phyloP scores from a whole-genome alignment of 140 eudicot species.

The Senecio squalidus region DNA sequence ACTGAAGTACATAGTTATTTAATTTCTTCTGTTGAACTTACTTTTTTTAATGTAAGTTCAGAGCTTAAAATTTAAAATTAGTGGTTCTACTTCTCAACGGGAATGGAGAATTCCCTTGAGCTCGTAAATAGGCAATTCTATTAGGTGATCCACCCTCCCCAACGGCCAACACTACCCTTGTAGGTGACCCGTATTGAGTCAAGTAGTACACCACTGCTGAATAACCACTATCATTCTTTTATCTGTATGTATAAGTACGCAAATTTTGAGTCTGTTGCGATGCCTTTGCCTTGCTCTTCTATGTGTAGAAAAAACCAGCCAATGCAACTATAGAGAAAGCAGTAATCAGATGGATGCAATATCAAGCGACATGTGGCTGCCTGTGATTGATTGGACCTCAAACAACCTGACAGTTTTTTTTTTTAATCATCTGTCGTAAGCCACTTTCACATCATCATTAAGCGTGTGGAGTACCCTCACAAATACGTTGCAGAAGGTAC shows the following conservation, averaged over 20 bases:
- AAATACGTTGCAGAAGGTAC: slow-evolving; percentile 49
- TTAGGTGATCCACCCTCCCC: no score
- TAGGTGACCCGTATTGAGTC: no score
- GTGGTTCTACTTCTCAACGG: no score
- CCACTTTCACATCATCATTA: slow-evolving; percentile 21
- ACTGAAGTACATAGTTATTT: neutral
- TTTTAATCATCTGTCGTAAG: slow-evolving; percentile 50
- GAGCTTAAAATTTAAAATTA: no score
- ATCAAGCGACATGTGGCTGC: slow-evolving; percentile 44
- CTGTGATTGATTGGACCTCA: slow-evolving; percentile 43
- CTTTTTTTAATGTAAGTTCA: no score
- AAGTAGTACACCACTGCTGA: neutral
- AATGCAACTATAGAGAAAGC: slow-evolving; percentile 43
- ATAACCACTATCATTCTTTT: neutral
- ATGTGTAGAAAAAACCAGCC: slow-evolving; percentile 54
- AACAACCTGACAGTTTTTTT: slow-evolving; percentile 36
- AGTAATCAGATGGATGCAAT: slow-evolving; percentile 49
- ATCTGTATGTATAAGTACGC: slow-evolving; percentile 3
- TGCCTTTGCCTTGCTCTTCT: slow-evolving; percentile 43
- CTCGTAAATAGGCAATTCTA: no score
- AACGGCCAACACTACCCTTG: no score
- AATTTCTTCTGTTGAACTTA: no score
- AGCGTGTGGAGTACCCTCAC: slow-evolving; percentile 52
- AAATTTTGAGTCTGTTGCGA: slow-evolving; percentile 27
- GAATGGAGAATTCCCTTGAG: no score